Evolutionary conservation across 2,329 filamentous ascomycete species (phyloP), one percentile per base, ranked within the genome.

Genomic region (Fonsecaea multimorphosa): DNA sequence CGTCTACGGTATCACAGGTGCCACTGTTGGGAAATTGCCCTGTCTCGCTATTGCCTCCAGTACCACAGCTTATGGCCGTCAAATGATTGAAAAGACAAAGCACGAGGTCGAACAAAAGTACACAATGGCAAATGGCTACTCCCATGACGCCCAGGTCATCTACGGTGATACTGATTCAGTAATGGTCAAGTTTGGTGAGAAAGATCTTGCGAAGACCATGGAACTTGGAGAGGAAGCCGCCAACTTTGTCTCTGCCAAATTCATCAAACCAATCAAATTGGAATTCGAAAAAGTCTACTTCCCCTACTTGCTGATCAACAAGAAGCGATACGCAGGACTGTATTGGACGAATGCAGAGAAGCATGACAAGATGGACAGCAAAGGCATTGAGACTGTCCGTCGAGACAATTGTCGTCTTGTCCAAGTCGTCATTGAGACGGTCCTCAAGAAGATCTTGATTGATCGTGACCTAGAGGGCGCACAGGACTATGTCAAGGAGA

Each of bases 251-350:
- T 97, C 95, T 3, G 86, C 86, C 53, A 97, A 97, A 77, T 99
- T 99, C 76, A 83, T 93, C 77, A 96, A 95, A 75, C 95, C 95
- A 3, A 99, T 99, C 84, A 99, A 98, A 81, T 87, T 99, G 34
- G 95, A 99, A 78, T 99, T 99, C 79, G 95, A 99, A 78, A 99
- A 99, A 80, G 94, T 99, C 0, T 99, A 99, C 80, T 99, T 91
- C 77, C 95, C 95, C 0, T 99, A 99, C 76, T 85, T 99, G 36
- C 85, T 99, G 58, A 99, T 99, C 87, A 99, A 99, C 87, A 99
- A 99, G 84, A 99, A 99, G 83, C 91, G 95, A 69, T 99, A 99
- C 74, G 95, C 95, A 8, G 95, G 95, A n/a, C 80, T 99, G 34
- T 98, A 92, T 81, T 99, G 93, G 93, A 99, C 95, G 4, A 95